Evolutionary conservation across 169 alveolate species (phyloP).

Genomic region (Cryptosporidium felis): DNA sequence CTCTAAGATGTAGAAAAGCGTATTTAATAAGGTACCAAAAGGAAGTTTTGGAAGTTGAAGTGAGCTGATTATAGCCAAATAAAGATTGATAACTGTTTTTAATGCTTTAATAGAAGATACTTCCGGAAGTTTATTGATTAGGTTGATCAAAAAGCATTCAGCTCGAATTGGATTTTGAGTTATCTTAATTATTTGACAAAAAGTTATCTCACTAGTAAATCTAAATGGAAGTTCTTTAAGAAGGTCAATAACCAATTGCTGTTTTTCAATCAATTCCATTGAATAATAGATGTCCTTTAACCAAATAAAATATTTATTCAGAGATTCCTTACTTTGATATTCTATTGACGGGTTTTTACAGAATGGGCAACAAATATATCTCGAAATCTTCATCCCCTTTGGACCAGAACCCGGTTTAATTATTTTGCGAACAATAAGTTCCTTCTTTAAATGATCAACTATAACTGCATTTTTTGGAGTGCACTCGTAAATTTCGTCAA

Average conservation of each 20-base stretch:
- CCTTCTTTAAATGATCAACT: constrained; percentile 17
- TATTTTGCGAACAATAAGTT: not conserved
- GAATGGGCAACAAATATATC: constrained; percentile 34
- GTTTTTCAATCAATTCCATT: constrained; percentile 19
- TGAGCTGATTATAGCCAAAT: not conserved
- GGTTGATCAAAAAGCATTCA: constrained; percentile 7
- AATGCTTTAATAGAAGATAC: not conserved
- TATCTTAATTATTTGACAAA: not conserved
- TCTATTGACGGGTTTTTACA: not conserved
- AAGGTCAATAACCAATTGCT: constrained; percentile 22
- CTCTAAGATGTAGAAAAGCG: not conserved
- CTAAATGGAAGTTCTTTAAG: constrained; percentile 27
- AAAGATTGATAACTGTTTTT: not conserved
- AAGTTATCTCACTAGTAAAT: not conserved
- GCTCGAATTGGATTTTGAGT: not conserved
- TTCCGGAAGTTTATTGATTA: not conserved
- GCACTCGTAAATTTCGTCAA: constrained; percentile 50
- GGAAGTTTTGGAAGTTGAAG: constrained; percentile 2
- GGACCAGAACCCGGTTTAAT: not conserved
- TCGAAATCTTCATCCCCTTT: not conserved
- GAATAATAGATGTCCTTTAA: constrained; percentile 9
- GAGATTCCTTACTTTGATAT: not conserved
- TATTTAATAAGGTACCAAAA: not conserved
- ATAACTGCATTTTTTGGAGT: constrained; percentile 16
- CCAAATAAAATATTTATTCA: constrained; percentile 2